Base-by-base conservation (phyloP, 164 flowering plant species). In the Pachysandra terminalis region DNA sequence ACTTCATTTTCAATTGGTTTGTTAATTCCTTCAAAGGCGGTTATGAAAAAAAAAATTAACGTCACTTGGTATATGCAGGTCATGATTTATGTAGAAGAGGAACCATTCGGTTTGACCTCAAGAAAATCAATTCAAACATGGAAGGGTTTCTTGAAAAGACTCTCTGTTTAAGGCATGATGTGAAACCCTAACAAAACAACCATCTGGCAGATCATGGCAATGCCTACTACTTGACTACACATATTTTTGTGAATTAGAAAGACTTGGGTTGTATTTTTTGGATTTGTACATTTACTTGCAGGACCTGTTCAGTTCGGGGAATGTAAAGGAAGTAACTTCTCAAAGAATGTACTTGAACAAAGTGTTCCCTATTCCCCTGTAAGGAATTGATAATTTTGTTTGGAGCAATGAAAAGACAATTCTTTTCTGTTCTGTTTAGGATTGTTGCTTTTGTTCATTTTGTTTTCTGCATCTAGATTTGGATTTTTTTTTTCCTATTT, bases 151-250 rank as follows among this genome's bases (percentile, higher is more conserved):
- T 45, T 45, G 55, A 26, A 17, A 32, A 17, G 5, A 15, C 35
- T 19, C 5, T 32, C 7, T 3, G 3, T 7, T 3, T 7, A 32
- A 32, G 37, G 56, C 17, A n/a, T 17, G 51, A 65, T 28, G 26
- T 60, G 35, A 60, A 59, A 19, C 21, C 58, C 19, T 59, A 57
- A 59, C 12, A 28, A 32, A 32, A 23, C 35, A 23, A 51, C 48
- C 7, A 35, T 49, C 49, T 13, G 37, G 19, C 27, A 17, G 23
- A 40, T 56, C 40, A 48, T 49, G 55, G 22, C 19, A n/a, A 24
- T 28, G 59, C 37, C 7, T 67, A 19, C 48, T 52, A 41, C 49
- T 63, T n/a, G 32, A 24, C 67, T 67, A 74, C 69, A 70, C 59
- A 72, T 60, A 71, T 59, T 68, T 59, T 71, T 67, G 51, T 45